Base-by-base conservation (phyloP, 306 rosid species). In the Carpinus fangiana region DNA sequence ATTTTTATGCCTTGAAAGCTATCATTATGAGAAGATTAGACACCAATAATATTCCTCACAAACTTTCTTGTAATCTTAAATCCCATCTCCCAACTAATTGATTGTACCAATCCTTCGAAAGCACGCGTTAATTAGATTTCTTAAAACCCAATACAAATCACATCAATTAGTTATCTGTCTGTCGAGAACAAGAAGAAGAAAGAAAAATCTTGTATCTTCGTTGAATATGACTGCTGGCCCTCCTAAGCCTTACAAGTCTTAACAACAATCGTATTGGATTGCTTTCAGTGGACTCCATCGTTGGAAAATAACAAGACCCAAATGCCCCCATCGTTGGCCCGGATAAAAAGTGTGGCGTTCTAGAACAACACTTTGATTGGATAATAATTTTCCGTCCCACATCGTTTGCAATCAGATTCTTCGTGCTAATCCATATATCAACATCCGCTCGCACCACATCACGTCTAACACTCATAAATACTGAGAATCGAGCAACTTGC, bases 391-490 rank as follows among this genome's bases (percentile, higher is more conserved):
- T 23, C 13, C 0, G 34, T 9, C 36, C 16, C 6, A 59, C 65
- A 23, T 31, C 4, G 4, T 48, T 48, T 12, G 52, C 14, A 3
- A 11, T 48, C 11, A 11, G 52, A 48, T 11, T 59, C 36, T 23
- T 59, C 7, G 65, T 59, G 65, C 38, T 59, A 10, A 59, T 59
- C 65, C 48, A 23, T n/a, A 17, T 26, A 28, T 36, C 7, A 80
- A 41, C 0, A 61, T 12, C 31, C n/a, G 26, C 48, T 75, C 73
- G 48, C 55, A 59, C 74, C 65, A 80, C 66, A 59, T 80, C 66
- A 81, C 4, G 36, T 47, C 72, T 34, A 16, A 48, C 4, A 4
- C 52, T 10, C 14, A 13, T 41, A 41, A 38, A 4, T 38, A 4
- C 43, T 38, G 43, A 38, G 43, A 38, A 38, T 38, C 43, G 43